These are phyloP conservation scores for Neopestalotiopsis clavispora DNA, from an alignment of 2,329 filamentous ascomycete species.

Conservation along the genomic window DNA sequence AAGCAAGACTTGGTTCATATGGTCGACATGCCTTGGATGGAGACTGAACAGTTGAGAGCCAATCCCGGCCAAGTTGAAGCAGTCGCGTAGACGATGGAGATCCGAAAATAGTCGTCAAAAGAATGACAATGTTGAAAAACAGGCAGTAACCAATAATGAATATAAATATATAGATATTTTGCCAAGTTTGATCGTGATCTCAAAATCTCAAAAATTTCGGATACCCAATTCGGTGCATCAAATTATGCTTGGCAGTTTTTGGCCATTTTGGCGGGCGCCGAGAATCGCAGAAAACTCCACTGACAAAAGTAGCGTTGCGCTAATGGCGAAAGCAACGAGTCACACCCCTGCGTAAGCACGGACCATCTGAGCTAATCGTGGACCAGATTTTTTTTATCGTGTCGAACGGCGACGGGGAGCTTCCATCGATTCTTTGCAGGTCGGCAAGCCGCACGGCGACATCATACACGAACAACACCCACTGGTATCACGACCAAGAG, in stretches of 20 bases:
- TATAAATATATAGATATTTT: neutral
- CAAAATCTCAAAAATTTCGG: neutral
- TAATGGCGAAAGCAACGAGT: neutral
- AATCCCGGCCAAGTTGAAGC: neutral
- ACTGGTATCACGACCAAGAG: neutral
- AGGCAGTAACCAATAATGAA: neutral
- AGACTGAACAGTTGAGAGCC: neutral
- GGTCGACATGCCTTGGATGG: neutral
- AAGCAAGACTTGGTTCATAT: neutral
- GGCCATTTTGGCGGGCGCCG: neutral
- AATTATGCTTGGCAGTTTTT: neutral
- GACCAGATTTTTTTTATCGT: slow-evolving; percentile 17
- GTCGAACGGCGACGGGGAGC: slow-evolving; percentile 1
- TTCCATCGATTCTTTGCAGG: slow-evolving; percentile 3
- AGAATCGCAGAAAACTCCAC: neutral
- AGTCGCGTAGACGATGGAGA: neutral
- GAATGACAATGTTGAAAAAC: neutral
- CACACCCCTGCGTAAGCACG: slow-evolving; percentile 12
- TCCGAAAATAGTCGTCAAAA: neutral
- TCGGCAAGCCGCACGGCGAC: slow-evolving; percentile 3
- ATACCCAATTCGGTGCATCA: neutral
- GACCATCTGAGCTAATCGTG: slow-evolving; percentile 18
- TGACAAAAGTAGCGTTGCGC: neutral
- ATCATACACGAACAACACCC: neutral
- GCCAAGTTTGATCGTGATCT: neutral